Evolutionary conservation across 129 eudicot species (phyloP).

Genomic region (Saposhnikovia divaricata): DNA sequence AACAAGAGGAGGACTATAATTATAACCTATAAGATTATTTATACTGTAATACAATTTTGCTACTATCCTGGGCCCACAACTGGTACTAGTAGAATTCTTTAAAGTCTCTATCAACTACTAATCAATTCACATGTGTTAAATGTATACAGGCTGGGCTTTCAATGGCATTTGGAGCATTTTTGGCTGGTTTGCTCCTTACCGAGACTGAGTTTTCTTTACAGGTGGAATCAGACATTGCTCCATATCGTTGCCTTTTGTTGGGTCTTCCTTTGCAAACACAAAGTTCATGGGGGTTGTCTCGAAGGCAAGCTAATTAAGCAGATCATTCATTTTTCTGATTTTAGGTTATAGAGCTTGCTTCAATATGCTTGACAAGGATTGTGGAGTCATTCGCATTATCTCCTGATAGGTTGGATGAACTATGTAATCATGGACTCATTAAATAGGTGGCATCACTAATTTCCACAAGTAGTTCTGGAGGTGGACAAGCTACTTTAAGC

Average conservation of each 20-base stretch:
- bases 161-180: conserved; percentile 98
- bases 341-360: too few relatives aligned
- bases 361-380: too few relatives aligned
- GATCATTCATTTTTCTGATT: too few relatives aligned
- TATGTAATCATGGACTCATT: too few relatives aligned
- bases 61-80: neutral
- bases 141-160: conserved; percentile 94
- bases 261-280: too few relatives aligned
- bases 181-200: conserved; percentile 97
- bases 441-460: too few relatives aligned
- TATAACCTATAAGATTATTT: neutral
- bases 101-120: neutral
- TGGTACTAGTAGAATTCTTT: neutral
- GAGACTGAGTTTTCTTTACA: conserved; percentile 98
- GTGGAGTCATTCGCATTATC: too few relatives aligned
- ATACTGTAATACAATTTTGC: neutral
- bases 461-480: too few relatives aligned
- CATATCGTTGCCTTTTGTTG: conserved; percentile 95
- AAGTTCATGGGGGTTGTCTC: too few relatives aligned
- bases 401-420: too few relatives aligned
- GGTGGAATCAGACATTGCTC: conserved; percentile 99
- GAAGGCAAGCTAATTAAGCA: too few relatives aligned
- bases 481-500: too few relatives aligned
- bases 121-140: conserved; percentile 1
- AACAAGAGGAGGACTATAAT: neutral